These are phyloP conservation scores for Ceratocystis colombiana DNA, from an alignment of 2,329 filamentous ascomycete species.

Conservation along the genomic window DNA sequence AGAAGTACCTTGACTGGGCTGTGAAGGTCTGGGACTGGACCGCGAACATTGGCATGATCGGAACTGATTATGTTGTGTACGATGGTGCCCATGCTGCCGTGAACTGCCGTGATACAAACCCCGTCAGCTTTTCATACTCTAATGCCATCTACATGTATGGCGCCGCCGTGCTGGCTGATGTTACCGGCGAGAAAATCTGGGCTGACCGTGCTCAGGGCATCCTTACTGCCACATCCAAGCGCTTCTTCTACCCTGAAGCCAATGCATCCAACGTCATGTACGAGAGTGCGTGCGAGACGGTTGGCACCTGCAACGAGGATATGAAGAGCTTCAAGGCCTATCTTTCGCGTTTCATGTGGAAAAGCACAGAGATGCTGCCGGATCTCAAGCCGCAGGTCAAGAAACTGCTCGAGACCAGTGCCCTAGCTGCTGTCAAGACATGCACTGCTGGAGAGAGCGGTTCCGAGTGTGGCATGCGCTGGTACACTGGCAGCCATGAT, in stretches of 20 bases:
- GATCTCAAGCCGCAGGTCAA: constrained; percentile 41
- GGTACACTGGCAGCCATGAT: constrained; percentile 51
- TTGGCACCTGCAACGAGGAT: constrained; percentile 49
- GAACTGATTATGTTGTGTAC: constrained; percentile 44
- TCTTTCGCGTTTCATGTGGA: constrained; percentile 54
- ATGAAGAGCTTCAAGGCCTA: constrained; percentile 61
- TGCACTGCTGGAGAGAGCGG: constrained; percentile 48
- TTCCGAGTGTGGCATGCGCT: constrained; percentile 50
- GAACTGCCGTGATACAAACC: constrained; percentile 46
- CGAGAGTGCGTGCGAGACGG: constrained; percentile 55
- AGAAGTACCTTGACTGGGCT: constrained; percentile 58
- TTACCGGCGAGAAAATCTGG: constrained; percentile 47
- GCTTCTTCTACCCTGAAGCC: constrained; percentile 45
- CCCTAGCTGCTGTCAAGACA: constrained; percentile 44
- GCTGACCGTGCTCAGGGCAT: constrained; percentile 42
- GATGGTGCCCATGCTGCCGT: constrained; percentile 50
- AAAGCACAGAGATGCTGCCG: constrained; percentile 47
- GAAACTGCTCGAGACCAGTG: constrained; percentile 42
- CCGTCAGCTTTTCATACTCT: constrained; percentile 54
- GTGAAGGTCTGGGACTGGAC: constrained; percentile 58
- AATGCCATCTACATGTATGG: constrained; percentile 57
- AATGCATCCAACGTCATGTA: constrained; percentile 52
- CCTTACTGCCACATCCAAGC: constrained; percentile 39
- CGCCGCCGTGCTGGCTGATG: constrained; percentile 53
- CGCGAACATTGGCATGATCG: constrained; percentile 46